Conservation (phyloP, 441 rosid species). For the Arabidopsis lyrata region DNA sequence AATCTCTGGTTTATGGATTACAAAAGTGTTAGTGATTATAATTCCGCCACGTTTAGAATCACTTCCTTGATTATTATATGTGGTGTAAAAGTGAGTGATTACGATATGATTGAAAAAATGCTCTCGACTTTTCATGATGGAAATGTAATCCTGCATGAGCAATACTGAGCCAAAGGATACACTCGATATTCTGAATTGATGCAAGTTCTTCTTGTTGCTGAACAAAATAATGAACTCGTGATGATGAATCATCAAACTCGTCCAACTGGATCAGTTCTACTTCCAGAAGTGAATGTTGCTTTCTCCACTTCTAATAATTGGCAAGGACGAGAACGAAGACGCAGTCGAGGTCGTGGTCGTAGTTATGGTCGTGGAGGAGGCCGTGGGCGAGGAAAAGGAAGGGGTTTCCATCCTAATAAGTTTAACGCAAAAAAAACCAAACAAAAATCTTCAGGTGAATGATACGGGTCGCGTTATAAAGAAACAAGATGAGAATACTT, state of each 20-base stretch:
- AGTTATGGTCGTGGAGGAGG: too few species aligned
- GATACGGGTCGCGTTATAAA: too few species aligned
- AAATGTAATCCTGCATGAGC: not conserved
- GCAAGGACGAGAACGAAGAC: too few species aligned
- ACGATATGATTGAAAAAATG: not conserved
- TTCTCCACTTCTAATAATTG: too few species aligned
- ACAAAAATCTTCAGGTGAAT: not conserved
- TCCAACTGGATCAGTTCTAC: too few species aligned
- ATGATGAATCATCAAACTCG: not conserved
- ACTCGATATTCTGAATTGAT: not conserved
- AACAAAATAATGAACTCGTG: not conserved
- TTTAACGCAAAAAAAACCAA: too few species aligned
- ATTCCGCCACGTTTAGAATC: not conserved
- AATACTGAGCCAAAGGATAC: not conserved
- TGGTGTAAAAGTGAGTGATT: not conserved
- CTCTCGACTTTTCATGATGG: not conserved
- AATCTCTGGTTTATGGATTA: not conserved
- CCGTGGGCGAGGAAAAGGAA: not conserved
- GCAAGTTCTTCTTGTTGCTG: not conserved
- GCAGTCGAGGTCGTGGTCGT: too few species aligned
- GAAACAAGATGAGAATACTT: not conserved
- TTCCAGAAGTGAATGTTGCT: too few species aligned
- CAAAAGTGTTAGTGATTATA: not conserved
- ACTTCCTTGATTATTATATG: not conserved
- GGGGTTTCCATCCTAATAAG: too few species aligned